phyloP scores from a whole-genome alignment of 2,329 filamentous ascomycete genomes.

The Curvularia lunata region DNA sequence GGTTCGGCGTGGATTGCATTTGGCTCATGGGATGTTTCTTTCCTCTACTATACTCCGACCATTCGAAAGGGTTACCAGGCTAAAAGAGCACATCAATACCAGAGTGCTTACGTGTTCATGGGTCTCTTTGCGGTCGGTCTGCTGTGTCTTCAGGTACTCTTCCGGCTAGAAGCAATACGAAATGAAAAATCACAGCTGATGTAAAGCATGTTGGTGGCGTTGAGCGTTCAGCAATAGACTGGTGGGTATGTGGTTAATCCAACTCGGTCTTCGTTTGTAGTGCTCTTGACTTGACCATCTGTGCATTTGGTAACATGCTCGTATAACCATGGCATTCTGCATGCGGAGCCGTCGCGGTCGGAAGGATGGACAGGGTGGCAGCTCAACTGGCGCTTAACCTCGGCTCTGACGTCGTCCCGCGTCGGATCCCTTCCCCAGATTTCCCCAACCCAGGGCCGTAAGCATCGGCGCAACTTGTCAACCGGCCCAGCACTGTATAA shows the following conservation, averaged over 20 bases:
- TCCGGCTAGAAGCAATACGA: slow-evolving; percentile 49
- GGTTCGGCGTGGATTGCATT: slow-evolving; percentile 49
- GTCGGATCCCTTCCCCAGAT: slow-evolving; percentile 29
- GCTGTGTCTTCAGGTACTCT: slow-evolving; percentile 47
- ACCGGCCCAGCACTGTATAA: not conserved
- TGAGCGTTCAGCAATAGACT: slow-evolving; percentile 28
- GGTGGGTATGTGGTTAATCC: slow-evolving; percentile 30
- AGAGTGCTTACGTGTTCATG: slow-evolving; percentile 49
- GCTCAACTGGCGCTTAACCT: slow-evolving; percentile 35
- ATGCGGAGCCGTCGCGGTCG: slow-evolving; percentile 9
- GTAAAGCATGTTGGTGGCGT: slow-evolving; percentile 45
- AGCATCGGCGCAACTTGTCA: slow-evolving; percentile 4
- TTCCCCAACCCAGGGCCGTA: slow-evolving; percentile 13
- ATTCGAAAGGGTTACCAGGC: slow-evolving; percentile 47
- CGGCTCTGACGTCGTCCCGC: slow-evolving; percentile 34
- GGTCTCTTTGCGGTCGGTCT: slow-evolving; percentile 49
- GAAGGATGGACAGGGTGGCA: slow-evolving; percentile 14
- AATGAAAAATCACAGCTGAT: slow-evolving; percentile 49
- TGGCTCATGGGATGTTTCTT: slow-evolving; percentile 49
- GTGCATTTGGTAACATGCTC: not conserved
- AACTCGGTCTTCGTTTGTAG: slow-evolving; percentile 21
- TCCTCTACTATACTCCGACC: slow-evolving; percentile 48
- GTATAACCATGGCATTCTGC: not conserved
- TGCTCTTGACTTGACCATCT: not conserved
- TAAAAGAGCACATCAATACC: slow-evolving; percentile 48